Base-by-base conservation (phyloP, 2,329 filamentous ascomycete species). In the Scedosporium apiospermum region DNA sequence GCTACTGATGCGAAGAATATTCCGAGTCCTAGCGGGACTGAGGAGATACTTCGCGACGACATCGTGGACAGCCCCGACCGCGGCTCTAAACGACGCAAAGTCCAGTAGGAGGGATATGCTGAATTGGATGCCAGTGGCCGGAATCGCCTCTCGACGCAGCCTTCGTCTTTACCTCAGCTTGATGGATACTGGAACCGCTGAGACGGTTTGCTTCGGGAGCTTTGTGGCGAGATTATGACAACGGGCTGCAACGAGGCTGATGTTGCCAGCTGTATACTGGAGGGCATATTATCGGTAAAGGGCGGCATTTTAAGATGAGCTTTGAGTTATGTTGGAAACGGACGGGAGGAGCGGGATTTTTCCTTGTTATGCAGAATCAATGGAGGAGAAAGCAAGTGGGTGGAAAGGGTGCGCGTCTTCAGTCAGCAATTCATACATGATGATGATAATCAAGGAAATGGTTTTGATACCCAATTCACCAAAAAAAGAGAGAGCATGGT, bases 31-130 rank as follows among this genome's bases (percentile, higher is more conserved):
- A 75, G 76, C 0, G 76, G 73, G 2, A 83, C 80, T 0, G 81
- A 84, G 66, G 81, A 83, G 69, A 80, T 83, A 21, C 67, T 69
- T 16, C 73, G 78, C 10, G 73, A 78, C 7, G 80, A 81, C 23
- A 60, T 79, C n/a, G 51, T 55, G 12, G 51, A 23, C 9, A 55
- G 23, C 21, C 51, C 51, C 5, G 51, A 55, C 51, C 51, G 51
- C 10, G 58, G 58, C 46, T 60, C 51, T 51, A 58, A 63, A 16
- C 49, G 58, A 30, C 41, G 62, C 46, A 61, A 58, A 42, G 21
- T 58, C 38, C 59, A 63, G 62, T 63, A 42, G 26, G 38, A 30
- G n/a, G 51, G 41, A 18, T 49, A 16, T 23, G 41, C 30, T 21
- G 60, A 6, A 4, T 18, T 57, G n/a, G 10, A 60, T 46, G 41